Percentiles rank a stretch among this genome's conserved stretches.
These are phyloP conservation scores for Saccharomyces paradoxus DNA, from an alignment of 805 yeast species.

Conservation along the genomic window DNA sequence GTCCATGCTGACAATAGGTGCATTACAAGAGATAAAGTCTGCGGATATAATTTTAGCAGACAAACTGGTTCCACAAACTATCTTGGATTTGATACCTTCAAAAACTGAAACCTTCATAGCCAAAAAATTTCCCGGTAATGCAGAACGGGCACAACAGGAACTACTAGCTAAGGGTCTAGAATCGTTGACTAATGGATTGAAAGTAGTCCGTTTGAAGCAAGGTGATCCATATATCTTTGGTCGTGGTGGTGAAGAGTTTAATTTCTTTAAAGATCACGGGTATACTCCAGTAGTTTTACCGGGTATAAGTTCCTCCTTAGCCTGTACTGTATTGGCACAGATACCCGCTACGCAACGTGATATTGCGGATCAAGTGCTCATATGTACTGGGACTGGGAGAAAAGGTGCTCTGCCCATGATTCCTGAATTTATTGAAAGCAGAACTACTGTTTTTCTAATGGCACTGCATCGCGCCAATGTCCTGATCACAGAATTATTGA, in stretches of 20 bases:
- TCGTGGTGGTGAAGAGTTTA: constrained; percentile 88
- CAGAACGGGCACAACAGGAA: constrained; percentile 87
- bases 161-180: constrained; percentile 63
- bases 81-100: constrained; percentile 71
- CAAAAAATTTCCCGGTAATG: constrained; percentile 92
- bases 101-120: constrained; percentile 77
- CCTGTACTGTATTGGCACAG: constrained; percentile 73
- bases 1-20: constrained; percentile 75
- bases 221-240: constrained; percentile 97
- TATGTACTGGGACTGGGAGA: constrained; percentile 92
- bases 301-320: constrained; percentile 82
- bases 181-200: constrained; percentile 55
- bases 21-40: constrained; percentile 64
- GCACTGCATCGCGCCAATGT: constrained; percentile 62
- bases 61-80: constrained; percentile 84
- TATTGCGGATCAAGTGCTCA: constrained; percentile 83
- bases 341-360: constrained; percentile 91
- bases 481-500: constrained; percentile 45
- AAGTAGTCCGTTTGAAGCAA: constrained; percentile 84
- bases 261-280: constrained; percentile 61
- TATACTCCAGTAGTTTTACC: constrained; percentile 69
- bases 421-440: constrained; percentile 61
- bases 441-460: constrained; percentile 88
- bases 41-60: constrained; percentile 88
- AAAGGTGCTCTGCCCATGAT: constrained; percentile 71